Conservation (phyloP, 2,329 filamentous ascomycete species). For the Remersonia thermophila region DNA sequence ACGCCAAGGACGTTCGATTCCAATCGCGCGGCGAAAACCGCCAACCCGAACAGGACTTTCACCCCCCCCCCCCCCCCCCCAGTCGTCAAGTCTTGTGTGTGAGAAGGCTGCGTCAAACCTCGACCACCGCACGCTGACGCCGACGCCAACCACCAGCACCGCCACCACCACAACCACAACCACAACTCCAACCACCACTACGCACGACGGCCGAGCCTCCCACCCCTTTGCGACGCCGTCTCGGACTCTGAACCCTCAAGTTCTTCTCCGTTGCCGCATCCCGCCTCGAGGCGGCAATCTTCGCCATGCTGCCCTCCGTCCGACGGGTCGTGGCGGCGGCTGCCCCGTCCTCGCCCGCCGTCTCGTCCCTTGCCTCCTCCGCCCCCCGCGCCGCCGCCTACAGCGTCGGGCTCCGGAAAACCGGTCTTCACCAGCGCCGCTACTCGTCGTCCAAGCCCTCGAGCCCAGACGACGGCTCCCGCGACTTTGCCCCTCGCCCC, state of each 20-base stretch:
- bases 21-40: conserved; percentile 14
- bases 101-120: too few relatives aligned
- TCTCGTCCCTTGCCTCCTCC: conserved; percentile 30
- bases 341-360: conserved; percentile 33
- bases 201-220: too few relatives aligned
- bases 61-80: too few relatives aligned
- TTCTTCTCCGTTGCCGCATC: conserved; percentile 1
- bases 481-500: conserved; percentile 35
- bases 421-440: conserved; percentile 35
- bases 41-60: conserved; percentile 31
- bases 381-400: conserved; percentile 27
- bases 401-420: conserved; percentile 22
- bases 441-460: conserved; percentile 53
- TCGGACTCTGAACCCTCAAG: background rate
- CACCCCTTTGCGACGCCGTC: conserved; percentile 2
- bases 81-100: too few relatives aligned
- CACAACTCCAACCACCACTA: too few relatives aligned
- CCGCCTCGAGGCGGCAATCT: conserved; percentile 13
- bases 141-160: background rate
- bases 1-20: too few relatives aligned
- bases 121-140: conserved; percentile 4
- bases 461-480: conserved; percentile 44
- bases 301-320: conserved; percentile 44
- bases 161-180: too few relatives aligned
- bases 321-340: conserved; percentile 39